Evolutionary conservation across 2,329 filamentous ascomycete genomes (phyloP), one percentile per base, ranked within the genome.

Genomic region (Phaeophleospora eucalypticola): DNA sequence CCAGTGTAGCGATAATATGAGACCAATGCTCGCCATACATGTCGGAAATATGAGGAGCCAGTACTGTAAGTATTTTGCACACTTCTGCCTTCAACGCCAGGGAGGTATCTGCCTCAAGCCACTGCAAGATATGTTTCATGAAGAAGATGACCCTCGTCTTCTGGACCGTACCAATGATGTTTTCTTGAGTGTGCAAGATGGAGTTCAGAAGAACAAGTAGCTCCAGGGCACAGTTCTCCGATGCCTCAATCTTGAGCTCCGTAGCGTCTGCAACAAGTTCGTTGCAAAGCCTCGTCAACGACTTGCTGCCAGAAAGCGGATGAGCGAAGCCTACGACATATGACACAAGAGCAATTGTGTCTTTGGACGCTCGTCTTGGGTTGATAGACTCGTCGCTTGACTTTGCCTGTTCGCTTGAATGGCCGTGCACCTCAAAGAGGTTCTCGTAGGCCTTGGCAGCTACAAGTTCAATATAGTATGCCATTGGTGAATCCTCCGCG

Each of bases 1-100:
- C 58, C n/a, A 75, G 43, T 2, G 59, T 59, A 6, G 58, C 56
- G 12, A 74, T 44, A 4, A 71, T 61, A 12, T 70, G 62, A 41
- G 83, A 78, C 93, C 93, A 98, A 62, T 95, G 87, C 0, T 86
- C 81, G 0, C 91, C 93, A 59, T 95, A 96, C 1, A 95, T 82
- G 38, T 89, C 85, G 48, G 81, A 79, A 58, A 96, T 84, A 34
- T 78, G 79, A 2, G 87, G 87, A 0, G 96, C 67, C 3, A 95
- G 70, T 3, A 73, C 68, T 2, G 67, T 63, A 40, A 84, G 58
- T 4, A 70, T 65, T 49, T 65, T 79, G 70, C 43, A 88, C 61
- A 50, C 73, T 74, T 58, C 82, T 69, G 62, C 81, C 78, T 52
- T 76, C 67, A 69, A 80, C 69, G 21, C 75, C 63, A 50, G 71